Percentiles rank a stretch among this genome's conserved stretches.
Evolutionary conservation across 345 rosid species (phyloP).

Genomic region (Limnanthes douglasii): DNA sequence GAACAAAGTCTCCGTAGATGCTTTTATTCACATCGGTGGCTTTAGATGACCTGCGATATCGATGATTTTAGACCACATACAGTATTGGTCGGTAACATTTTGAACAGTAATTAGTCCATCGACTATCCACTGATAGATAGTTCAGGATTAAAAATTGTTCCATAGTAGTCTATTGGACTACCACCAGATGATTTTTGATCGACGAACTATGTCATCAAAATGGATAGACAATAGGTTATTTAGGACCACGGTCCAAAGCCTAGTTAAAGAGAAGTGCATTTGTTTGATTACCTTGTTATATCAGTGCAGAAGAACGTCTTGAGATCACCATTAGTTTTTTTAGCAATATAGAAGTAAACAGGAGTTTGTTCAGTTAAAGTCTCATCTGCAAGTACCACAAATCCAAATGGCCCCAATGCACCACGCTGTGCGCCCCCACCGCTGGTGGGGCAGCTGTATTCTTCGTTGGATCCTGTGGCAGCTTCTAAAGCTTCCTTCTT

Average conservation of each 20-base stretch:
- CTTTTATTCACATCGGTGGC: slow-evolving; percentile 45
- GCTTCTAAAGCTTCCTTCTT: slow-evolving; percentile 34
- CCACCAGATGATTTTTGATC: no score
- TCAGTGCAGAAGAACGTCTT: slow-evolving; percentile 70
- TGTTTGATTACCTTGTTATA: slow-evolving; percentile 36
- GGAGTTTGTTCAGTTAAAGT: slow-evolving; percentile 61
- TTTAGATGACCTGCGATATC: slow-evolving; percentile 39
- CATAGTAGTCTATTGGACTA: no score
- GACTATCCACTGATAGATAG: no score
- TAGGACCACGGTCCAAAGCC: no score
- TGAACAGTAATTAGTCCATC: no score
- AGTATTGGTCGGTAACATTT: no score
- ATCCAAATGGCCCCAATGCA: slow-evolving; percentile 83
- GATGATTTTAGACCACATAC: neutral
- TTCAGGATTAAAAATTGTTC: no score
- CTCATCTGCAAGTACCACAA: slow-evolving; percentile 58
- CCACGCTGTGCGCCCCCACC: slow-evolving; percentile 50
- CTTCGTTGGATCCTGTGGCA: slow-evolving; percentile 16
- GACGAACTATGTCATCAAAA: no score
- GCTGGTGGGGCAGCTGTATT: slow-evolving; percentile 36
- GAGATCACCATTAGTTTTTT: slow-evolving; percentile 36
- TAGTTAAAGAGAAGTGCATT: neutral
- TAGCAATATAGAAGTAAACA: slow-evolving; percentile 63
- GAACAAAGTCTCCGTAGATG: slow-evolving; percentile 54
- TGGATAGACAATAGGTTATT: no score